phyloP scores from a whole-genome alignment of 2,329 filamentous ascomycete species.

The Sclerotinia minor region DNA sequence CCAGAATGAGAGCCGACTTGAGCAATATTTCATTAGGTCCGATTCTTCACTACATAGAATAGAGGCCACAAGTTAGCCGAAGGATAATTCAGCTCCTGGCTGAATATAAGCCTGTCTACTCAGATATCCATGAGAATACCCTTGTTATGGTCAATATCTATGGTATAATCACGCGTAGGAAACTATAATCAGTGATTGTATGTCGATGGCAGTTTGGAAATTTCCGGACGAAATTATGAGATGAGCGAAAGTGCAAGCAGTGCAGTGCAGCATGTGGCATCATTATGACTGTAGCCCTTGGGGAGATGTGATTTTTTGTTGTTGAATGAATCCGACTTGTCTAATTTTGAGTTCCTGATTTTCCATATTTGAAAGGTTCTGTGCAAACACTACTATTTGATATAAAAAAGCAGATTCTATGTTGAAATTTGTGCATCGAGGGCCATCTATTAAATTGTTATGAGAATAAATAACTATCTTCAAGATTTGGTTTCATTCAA shows the following conservation, averaged over 20 bases:
- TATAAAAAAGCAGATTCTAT: neutral
- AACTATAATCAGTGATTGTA: neutral
- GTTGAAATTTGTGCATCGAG: neutral
- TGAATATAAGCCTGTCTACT: no score
- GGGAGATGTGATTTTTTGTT: neutral
- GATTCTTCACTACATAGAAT: neutral
- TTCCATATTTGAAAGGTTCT: neutral
- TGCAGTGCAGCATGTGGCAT: neutral
- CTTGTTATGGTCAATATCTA: neutral
- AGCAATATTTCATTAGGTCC: no score
- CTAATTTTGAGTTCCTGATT: neutral
- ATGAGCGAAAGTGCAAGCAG: neutral
- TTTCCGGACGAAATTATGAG: neutral
- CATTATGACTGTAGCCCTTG: neutral
- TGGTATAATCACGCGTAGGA: neutral
- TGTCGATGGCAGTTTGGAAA: neutral
- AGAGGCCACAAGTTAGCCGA: no score
- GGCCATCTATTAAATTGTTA: neutral
- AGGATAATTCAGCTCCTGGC: neutral
- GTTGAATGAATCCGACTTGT: neutral
- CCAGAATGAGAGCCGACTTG: no score
- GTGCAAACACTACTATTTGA: no score
- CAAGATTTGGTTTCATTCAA: no score
- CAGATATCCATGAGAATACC: neutral
- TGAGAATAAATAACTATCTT: no score